Evolutionary conservation across 805 yeast species (phyloP).

Genomic region (Myxozyma nipponensis): DNA sequence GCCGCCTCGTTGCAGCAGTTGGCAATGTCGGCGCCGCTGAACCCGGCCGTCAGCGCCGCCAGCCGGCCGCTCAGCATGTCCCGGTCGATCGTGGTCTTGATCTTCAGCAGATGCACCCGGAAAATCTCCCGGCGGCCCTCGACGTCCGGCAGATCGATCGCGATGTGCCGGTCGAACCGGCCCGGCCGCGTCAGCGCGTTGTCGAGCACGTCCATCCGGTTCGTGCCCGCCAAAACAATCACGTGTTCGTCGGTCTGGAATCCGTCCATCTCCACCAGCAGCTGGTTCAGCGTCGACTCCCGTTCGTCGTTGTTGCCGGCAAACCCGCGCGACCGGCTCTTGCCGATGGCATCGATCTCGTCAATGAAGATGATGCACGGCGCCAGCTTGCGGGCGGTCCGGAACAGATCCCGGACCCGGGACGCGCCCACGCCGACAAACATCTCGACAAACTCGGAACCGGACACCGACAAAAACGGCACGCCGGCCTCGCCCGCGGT

Average conservation of each 20-base stretch:
- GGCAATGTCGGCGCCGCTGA: constrained; percentile 97
- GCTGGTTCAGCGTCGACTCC: constrained; percentile 92
- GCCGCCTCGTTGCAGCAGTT: constrained; percentile 98
- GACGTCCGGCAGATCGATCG: constrained; percentile 88
- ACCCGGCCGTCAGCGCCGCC: constrained; percentile 96
- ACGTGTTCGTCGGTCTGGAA: constrained; percentile 87
- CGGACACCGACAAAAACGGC: constrained; percentile 92
- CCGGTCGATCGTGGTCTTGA: constrained; percentile 55
- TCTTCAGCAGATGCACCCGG: constrained; percentile 73
- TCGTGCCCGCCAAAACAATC: constrained; percentile 96
- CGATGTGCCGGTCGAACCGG: constrained; percentile 90
- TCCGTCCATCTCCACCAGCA: constrained; percentile 98
- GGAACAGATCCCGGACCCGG: constrained; percentile 91
- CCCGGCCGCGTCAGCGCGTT: constrained; percentile 95
- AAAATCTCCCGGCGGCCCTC: constrained; percentile 93
- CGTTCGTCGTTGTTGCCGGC: constrained; percentile 92
- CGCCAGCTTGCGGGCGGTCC: constrained; percentile 87
- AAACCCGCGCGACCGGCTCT: constrained; percentile 59
- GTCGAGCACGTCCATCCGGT: constrained; percentile 90
- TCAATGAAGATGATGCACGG: constrained; percentile 96
- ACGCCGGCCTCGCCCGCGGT: constrained; percentile 99
- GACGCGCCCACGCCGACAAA: constrained; percentile 99
- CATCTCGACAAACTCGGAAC: constrained; percentile 98
- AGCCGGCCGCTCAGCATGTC: constrained; percentile 72
- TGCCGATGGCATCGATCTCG: constrained; percentile 99